phyloP scores from a whole-genome alignment of 2,329 filamentous ascomycete genomes.

The Hymenoscyphus fraxineus region DNA sequence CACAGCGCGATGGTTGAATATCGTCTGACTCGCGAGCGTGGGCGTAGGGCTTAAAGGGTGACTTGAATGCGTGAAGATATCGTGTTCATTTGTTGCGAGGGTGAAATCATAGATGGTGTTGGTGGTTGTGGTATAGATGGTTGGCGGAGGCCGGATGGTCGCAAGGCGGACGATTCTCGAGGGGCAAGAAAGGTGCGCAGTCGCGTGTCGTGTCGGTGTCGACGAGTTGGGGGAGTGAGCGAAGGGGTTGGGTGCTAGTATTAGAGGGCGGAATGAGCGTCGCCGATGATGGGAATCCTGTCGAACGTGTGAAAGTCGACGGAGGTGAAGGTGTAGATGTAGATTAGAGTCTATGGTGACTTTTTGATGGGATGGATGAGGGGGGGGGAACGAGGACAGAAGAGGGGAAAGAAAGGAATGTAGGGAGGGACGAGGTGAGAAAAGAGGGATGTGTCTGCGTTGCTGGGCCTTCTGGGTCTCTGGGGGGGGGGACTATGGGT shows the following conservation, averaged over 20 bases:
- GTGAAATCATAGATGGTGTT: constrained; percentile 50
- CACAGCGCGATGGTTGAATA: constrained; percentile 37
- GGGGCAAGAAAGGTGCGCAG: constrained; percentile 22
- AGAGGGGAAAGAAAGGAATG: constrained; percentile 17
- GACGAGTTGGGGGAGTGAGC: constrained; percentile 11
- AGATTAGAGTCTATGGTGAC: constrained; percentile 10
- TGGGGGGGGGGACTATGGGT: constrained; percentile 20
- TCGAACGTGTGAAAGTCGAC: constrained; percentile 18
- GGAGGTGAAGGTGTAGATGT: background rate
- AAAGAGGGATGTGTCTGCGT: constrained; percentile 16
- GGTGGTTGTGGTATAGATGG: constrained; percentile 39
- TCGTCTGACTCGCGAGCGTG: constrained; percentile 36
- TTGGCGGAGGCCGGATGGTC: constrained; percentile 32
- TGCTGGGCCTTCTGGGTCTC: constrained; percentile 18
- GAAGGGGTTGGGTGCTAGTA: constrained; percentile 12
- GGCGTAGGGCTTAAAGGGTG: constrained; percentile 68
- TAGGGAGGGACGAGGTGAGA: constrained; percentile 16
- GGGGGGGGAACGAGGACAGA: constrained; percentile 24
- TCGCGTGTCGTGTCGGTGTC: constrained; percentile 20
- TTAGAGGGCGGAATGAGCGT: constrained; percentile 28
- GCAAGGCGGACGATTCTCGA: constrained; percentile 27
- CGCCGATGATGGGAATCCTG: constrained; percentile 31
- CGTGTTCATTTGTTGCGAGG: constrained; percentile 51
- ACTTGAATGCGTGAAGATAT: constrained; percentile 46
- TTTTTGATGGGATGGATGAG: constrained; percentile 12